Evolutionary conservation across 768 basidiomycete genomes (phyloP).

Genomic region (Boletus rex-veris): DNA sequence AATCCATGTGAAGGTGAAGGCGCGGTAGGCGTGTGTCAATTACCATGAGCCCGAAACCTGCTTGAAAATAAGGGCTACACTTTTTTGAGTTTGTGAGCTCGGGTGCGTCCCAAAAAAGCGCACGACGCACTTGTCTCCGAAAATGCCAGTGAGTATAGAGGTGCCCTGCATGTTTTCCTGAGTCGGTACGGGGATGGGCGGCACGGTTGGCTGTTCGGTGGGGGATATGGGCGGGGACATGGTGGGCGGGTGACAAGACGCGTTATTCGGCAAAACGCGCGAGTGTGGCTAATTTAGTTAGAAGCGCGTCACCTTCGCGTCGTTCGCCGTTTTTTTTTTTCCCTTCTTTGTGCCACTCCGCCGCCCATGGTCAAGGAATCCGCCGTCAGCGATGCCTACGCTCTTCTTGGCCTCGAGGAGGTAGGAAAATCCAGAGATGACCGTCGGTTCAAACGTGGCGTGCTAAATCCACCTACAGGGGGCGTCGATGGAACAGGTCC

Average conservation of each 20-base stretch:
- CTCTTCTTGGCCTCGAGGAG: constrained; percentile 51
- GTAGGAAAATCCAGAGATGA: constrained; percentile 28
- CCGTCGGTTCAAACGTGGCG: background rate
- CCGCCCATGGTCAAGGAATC: constrained; percentile 36
- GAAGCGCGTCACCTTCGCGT: constrained; percentile 30
- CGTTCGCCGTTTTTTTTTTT: constrained; percentile 6
- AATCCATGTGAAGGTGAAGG: background rate
- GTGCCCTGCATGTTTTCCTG: constrained; percentile 9
- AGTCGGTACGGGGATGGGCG: constrained; percentile 1
- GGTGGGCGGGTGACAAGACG: constrained; percentile 1
- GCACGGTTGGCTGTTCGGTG: background rate
- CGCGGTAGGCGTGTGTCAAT: constrained; percentile 4
- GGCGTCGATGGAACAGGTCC: constrained; percentile 60
- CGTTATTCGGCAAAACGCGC: background rate
- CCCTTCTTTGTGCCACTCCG: constrained; percentile 6
- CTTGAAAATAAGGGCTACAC: constrained; percentile 92
- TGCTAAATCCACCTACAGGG: constrained; percentile 40
- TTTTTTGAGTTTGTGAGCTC: constrained; percentile 32
- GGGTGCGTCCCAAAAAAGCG: constrained; percentile 1
- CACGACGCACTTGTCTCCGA: constrained; percentile 66
- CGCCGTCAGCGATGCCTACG: constrained; percentile 37
- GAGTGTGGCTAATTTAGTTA: constrained; percentile 11
- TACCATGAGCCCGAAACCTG: constrained; percentile 97
- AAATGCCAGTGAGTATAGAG: constrained; percentile 39
- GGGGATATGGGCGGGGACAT: constrained; percentile 5